Percentiles rank a stretch among this genome's conserved stretches.
Conservation (phyloP, 1,139 yeast genomes). For the Kodamaea sp. region DNA sequence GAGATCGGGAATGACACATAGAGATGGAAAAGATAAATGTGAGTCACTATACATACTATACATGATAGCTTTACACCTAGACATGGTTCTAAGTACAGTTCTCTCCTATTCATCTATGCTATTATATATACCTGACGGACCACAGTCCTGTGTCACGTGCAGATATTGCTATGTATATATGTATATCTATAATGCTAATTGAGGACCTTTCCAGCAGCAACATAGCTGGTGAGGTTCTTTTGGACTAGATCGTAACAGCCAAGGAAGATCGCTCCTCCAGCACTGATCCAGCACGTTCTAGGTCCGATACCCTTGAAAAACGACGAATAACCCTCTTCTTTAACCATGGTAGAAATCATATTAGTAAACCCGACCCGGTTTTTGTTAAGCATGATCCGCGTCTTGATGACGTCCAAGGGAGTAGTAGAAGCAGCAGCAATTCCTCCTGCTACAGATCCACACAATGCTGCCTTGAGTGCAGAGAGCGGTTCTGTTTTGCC, state of each 20-base stretch:
- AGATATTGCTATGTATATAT: no score
- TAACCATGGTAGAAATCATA: slow-evolving; percentile 49
- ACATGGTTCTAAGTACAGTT: no score
- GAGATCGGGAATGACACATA: no score
- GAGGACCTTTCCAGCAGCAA: no score
- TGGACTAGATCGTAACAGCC: slow-evolving; percentile 87
- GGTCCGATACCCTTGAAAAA: slow-evolving; percentile 89
- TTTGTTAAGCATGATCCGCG: slow-evolving; percentile 79
- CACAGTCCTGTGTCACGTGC: no score
- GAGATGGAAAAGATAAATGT: no score
- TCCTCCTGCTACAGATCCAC: slow-evolving; percentile 96
- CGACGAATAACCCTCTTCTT: slow-evolving; percentile 67
- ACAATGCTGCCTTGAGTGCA: slow-evolving; percentile 80
- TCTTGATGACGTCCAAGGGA: slow-evolving; percentile 89
- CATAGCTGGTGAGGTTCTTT: slow-evolving; percentile 16
- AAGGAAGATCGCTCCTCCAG: slow-evolving; percentile 95
- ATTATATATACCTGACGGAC: no score
- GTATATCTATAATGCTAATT: no score
- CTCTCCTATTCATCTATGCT: no score
- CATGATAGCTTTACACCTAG: no score
- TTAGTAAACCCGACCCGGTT: slow-evolving; percentile 47
- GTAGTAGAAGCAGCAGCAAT: slow-evolving; percentile 93
- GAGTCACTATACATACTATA: no score
- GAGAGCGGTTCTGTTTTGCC: slow-evolving; percentile 36
- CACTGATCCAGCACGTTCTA: slow-evolving; percentile 94